phyloP scores from a whole-genome alignment of 75 land plant species.

The Cupressus sempervirens region DNA sequence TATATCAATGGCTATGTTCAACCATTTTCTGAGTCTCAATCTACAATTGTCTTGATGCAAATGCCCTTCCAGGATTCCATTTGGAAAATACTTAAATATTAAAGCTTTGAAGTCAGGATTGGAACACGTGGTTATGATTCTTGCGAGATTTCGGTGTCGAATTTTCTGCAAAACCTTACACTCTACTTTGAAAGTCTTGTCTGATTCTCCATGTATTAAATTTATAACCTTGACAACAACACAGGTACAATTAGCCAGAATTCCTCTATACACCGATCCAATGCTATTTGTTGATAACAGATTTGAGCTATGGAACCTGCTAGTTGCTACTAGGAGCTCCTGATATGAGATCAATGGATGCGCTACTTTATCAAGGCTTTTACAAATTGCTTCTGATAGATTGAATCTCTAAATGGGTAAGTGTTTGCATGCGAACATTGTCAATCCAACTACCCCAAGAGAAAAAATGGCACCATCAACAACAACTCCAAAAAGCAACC shows the following conservation, averaged over 20 bases:
- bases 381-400: not conserved
- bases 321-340: not conserved
- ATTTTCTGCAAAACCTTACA: not conserved
- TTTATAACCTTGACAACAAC: not conserved
- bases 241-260: not conserved
- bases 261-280: not conserved
- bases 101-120: not conserved
- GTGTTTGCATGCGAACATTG: not conserved
- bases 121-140: not conserved
- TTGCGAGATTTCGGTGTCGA: not conserved
- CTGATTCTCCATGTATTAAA: not conserved
- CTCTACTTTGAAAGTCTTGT: not conserved
- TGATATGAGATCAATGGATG: not conserved
- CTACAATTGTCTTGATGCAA: not conserved
- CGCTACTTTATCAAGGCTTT: too few species aligned
- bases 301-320: not conserved
- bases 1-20: too few species aligned
- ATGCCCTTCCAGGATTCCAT: not conserved
- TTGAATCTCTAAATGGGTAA: not conserved
- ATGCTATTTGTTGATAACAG: not conserved
- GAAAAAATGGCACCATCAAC: slow-evolving; percentile 18
- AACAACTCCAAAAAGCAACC: not conserved
- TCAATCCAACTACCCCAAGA: not conserved
- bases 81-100: not conserved
- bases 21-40: not conserved